Percentiles rank a stretch among this genome's conserved stretches.
phyloP scores from a whole-genome alignment of 2,329 filamentous ascomycete genomes.

The Falciphora oryzae region DNA sequence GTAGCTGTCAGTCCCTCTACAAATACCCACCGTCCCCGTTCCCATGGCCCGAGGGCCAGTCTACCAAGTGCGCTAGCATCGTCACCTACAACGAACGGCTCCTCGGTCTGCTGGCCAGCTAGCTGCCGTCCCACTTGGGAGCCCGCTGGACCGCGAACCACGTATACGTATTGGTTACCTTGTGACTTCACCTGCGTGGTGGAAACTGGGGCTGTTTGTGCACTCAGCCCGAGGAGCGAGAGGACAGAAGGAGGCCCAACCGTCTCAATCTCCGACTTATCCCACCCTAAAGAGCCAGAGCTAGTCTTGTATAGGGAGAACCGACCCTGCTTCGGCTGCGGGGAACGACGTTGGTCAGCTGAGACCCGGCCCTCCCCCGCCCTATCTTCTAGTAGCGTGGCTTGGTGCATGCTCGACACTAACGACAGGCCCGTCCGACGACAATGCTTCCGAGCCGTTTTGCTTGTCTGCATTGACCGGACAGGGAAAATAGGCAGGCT shows the following conservation, averaged over 20 bases:
- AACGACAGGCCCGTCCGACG: not conserved
- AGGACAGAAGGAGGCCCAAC: not conserved
- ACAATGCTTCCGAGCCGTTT: too few species aligned
- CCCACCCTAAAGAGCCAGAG: not conserved
- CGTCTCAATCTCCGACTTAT: not conserved
- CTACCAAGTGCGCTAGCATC: not conserved
- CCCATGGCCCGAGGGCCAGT: too few species aligned
- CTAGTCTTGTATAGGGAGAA: not conserved
- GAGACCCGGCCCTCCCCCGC: too few species aligned
- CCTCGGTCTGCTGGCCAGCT: not conserved
- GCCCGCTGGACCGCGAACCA: not conserved
- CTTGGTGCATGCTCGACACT: too few species aligned
- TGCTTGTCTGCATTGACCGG: too few species aligned
- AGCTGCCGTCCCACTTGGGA: not conserved
- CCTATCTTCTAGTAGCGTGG: not conserved
- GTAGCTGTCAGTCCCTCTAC: not conserved
- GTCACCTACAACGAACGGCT: not conserved
- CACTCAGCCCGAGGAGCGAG: too few species aligned
- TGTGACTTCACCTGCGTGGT: not conserved
- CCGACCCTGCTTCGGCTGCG: not conserved
- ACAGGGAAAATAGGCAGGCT: too few species aligned
- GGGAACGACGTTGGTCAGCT: not conserved
- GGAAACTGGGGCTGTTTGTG: not conserved
- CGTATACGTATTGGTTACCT: not conserved
- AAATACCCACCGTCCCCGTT: not conserved